A percentile compares a stretch with the other conserved stretches of the same genome.
These are phyloP conservation scores for Zychaea mexicana DNA, from an alignment of 371 early-diverging fungal species.

Conservation along the genomic window DNA sequence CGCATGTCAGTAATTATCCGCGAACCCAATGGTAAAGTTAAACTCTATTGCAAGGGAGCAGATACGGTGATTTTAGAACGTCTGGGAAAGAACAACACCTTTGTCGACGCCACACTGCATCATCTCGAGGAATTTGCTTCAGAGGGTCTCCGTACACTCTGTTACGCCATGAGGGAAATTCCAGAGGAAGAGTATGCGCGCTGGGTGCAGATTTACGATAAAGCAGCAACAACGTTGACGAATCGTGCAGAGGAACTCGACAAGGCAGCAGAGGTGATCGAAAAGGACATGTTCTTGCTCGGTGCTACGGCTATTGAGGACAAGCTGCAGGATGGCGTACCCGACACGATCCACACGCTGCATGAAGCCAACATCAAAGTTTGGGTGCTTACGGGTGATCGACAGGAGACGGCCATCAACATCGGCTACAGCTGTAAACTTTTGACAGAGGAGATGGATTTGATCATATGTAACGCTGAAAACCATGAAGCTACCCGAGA, in stretches of 20 bases:
- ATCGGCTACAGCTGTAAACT: slow-evolving; percentile 91
- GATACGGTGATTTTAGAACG: slow-evolving; percentile 97
- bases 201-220: slow-evolving; percentile 83
- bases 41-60: slow-evolving; percentile 97
- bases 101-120: slow-evolving; percentile 71
- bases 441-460: slow-evolving; percentile 80
- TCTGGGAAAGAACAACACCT: slow-evolving; percentile 72
- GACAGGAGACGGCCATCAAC: slow-evolving; percentile 93
- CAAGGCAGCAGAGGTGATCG: slow-evolving; percentile 92
- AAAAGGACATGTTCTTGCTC: slow-evolving; percentile 83
- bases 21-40: slow-evolving; percentile 85
- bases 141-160: slow-evolving; percentile 92
- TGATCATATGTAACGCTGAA: slow-evolving; percentile 77
- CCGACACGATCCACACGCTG: slow-evolving; percentile 93
- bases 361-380: slow-evolving; percentile 93
- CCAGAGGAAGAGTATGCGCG: slow-evolving; percentile 81
- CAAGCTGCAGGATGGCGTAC: slow-evolving; percentile 97
- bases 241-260: slow-evolving; percentile 89
- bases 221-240: slow-evolving; percentile 86
- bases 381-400: slow-evolving; percentile 98
- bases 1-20: slow-evolving; percentile 94
- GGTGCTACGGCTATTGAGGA: slow-evolving; percentile 99
- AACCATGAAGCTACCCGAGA: slow-evolving; percentile 70
- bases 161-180: slow-evolving; percentile 90
- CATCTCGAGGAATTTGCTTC: slow-evolving; percentile 88